These are phyloP conservation scores for Solanum microdontum DNA, from an alignment of 257 asterid genomes.

Conservation along the genomic window DNA sequence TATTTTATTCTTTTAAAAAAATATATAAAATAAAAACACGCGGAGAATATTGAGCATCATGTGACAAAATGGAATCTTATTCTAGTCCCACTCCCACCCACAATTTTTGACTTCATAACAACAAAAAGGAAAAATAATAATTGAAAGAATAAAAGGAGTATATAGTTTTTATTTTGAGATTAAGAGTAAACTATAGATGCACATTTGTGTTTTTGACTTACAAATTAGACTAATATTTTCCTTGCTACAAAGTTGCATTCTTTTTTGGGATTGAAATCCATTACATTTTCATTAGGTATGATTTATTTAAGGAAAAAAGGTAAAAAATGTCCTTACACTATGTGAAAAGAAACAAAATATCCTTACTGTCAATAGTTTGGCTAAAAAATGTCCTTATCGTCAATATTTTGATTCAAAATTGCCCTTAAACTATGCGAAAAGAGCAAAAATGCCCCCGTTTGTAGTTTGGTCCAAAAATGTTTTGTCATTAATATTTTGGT, in stretches of 20 bases:
- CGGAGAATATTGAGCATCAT: neutral
- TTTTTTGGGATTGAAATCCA: too few species aligned
- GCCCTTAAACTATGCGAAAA: too few species aligned
- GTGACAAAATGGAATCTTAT: neutral
- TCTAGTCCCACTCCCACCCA: neutral
- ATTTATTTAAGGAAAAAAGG: too few species aligned
- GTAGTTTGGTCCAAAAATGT: too few species aligned
- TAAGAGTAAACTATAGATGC: neutral
- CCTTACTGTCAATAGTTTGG: too few species aligned
- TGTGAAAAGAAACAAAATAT: too few species aligned
- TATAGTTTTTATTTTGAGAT: neutral
- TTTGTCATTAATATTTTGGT: too few species aligned
- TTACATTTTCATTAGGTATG: too few species aligned
- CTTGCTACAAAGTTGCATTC: neutral
- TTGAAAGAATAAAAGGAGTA: neutral
- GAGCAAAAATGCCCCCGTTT: too few species aligned
- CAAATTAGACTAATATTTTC: neutral
- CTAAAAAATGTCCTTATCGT: too few species aligned
- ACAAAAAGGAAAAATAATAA: neutral
- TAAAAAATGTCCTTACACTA: too few species aligned
- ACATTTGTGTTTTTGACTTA: neutral
- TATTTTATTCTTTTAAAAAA: neutral
- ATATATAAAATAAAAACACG: neutral
- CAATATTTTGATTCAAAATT: too few species aligned
- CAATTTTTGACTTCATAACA: neutral